Evolutionary conservation across 192 early-diverging fungal species (phyloP), one percentile per base, ranked within the genome.

Genomic region (Entophlyctis helioformis): DNA sequence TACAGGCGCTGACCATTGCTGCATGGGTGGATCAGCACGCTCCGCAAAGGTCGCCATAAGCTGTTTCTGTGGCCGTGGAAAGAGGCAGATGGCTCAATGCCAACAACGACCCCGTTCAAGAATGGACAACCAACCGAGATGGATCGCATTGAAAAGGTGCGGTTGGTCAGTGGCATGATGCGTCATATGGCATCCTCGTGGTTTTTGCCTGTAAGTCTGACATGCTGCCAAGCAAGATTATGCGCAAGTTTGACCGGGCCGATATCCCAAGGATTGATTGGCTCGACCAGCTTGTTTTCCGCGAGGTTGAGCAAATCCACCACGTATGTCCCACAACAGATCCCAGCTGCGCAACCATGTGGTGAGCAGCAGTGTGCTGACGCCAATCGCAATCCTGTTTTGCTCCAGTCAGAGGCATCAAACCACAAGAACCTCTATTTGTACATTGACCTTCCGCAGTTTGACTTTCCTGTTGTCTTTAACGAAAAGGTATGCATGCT

Each of bases 401-500:
- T 19, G 23, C 21, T 25, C 12, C 5, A 56, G 41, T 9, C 23
- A n/a, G 46, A 57, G 39, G 31, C 32, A 8, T 25, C 16, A 20
- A 13, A 34, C 15, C 68, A 74, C 6, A 75, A 76, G 31, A 64
- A 78, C 8, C 54, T 86, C 38, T 82, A 76, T 48, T 71, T 98
- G 2, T 90, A 87, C 56, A 70, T 99, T 18, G 82, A 92, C 36
- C 69, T 99, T 22, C 91, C 93, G 1, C 83, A 81, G 51, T 99
- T 96, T 62, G 91, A 96, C 62, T 96, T 99, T 65, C 88, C 91
- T 2, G 68, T 96, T n/a, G 81, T 95, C 13, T 91, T 76, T 66
- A 81, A 87, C 50, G 91, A 99, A 56, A 85, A 76, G 62, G 76
- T 65, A 24, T 1, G 22, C 46, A 48, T 7, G 8, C 48, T n/a